Evolutionary conservation across 1,139 yeast species (phyloP).

Genomic region (Lodderomyces margitis): DNA sequence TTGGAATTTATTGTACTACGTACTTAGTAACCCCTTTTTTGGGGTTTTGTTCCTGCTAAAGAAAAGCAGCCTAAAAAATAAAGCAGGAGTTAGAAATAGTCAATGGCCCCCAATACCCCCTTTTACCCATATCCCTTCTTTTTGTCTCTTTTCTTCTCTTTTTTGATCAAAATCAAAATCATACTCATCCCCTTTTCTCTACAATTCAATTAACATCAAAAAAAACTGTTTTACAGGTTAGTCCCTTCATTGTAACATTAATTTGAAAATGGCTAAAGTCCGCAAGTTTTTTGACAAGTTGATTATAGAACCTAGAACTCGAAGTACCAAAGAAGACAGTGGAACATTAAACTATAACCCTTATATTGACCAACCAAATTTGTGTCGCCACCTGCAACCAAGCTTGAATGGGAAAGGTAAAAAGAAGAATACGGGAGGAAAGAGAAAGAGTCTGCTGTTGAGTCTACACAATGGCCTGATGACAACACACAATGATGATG

Average conservation of each 20-base stretch:
- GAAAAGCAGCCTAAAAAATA: no score
- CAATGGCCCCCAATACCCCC: no score
- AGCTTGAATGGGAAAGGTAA: not conserved
- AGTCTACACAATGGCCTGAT: not conserved
- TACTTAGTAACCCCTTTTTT: no score
- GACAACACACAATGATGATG: not conserved
- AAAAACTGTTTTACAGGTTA: not conserved
- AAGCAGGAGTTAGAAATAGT: no score
- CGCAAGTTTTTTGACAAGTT: conserved; percentile 4
- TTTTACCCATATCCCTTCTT: no score
- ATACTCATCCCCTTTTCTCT: no score
- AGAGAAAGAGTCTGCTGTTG: not conserved
- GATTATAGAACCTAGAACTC: not conserved
- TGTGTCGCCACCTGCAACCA: no score
- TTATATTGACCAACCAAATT: not conserved
- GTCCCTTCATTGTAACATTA: no score
- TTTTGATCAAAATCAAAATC: no score
- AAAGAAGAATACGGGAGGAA: not conserved
- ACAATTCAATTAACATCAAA: not conserved
- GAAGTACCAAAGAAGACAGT: not conserved
- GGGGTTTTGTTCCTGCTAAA: no score
- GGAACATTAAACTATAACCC: not conserved
- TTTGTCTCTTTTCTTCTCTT: no score
- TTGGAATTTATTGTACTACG: no score
- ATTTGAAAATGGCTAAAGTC: conserved; percentile 1